Conservation (phyloP, 345 rosid species). For the Xanthoceras sorbifolium region DNA sequence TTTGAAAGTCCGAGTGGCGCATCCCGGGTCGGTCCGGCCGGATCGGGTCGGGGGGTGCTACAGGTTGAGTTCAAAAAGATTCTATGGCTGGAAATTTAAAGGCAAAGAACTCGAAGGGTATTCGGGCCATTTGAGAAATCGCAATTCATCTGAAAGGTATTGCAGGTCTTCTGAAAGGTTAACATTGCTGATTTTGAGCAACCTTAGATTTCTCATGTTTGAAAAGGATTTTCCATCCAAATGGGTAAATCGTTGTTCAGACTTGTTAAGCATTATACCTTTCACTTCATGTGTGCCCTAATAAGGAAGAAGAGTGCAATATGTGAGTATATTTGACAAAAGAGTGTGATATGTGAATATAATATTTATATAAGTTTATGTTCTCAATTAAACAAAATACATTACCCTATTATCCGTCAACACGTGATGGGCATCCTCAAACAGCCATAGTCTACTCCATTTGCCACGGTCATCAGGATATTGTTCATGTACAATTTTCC, state of each 20-base stretch:
- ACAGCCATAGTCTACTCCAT: constrained; percentile 21
- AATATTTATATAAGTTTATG: not conserved
- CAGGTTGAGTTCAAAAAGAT: not conserved
- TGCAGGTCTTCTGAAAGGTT: not conserved
- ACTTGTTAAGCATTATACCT: not conserved
- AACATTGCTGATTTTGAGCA: not conserved
- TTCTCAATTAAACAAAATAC: not conserved
- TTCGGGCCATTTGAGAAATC: not conserved
- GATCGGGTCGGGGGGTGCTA: too few species aligned
- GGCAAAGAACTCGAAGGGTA: not conserved
- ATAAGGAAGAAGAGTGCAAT: not conserved
- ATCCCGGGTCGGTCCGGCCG: too few species aligned
- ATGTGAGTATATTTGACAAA: too few species aligned
- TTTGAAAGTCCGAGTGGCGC: too few species aligned
- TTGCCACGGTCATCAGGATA: not conserved
- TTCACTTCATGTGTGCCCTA: not conserved
- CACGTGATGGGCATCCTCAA: constrained; percentile 5
- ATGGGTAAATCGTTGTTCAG: not conserved
- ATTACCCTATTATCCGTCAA: constrained; percentile 6
- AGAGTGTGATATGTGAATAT: not conserved
- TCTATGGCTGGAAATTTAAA: not conserved
- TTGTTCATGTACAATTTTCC: constrained; percentile 6
- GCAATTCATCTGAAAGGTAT: not conserved
- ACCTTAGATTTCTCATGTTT: not conserved
- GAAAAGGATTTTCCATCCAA: not conserved